Base-by-base conservation (phyloP, 208 protist genomes). In the Naegleria lovaniensis region DNA sequence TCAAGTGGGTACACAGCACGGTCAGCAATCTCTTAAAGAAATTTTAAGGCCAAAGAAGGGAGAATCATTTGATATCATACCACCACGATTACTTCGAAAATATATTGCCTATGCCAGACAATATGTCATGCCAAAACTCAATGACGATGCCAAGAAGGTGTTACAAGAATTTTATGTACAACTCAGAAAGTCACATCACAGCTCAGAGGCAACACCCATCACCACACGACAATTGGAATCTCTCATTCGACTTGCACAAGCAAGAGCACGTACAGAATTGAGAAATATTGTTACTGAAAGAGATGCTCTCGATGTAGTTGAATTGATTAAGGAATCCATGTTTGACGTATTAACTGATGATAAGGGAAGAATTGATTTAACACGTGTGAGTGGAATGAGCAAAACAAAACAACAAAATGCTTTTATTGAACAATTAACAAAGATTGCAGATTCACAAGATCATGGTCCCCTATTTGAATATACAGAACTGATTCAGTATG, bases 221-320 rank as follows among this genome's bases (percentile, higher is more conserved):
- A 99, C 98, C 5, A 97, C 96, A 13, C 94, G 97, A 43, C 98
- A 99, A 92, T 93, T 99, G 75, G 97, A 99, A 93, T 96, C 97
- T 0, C 94, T 99, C 0, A 97, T 99, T 51, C 94, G 97, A 29
- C 93, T 99, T 29, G 85, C 97, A n/a, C 96, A 99, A 91, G 96
- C 95, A 0, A 95, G 96, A 3, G 96, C 96, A 29, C 97, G 97
- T 93, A 92, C 96, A 89, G 97, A 98, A 93, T 93, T 99, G 39
- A 93, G 97, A 0, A 92, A 95, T 79, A 93, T 95, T 29, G 97
- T 98, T 4, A 98, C 96, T 0, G 90, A 93, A 79, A 91, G 96
- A 16, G 98, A 99, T 93, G 98, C 98, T 29, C 79, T 90, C 43
- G 98, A 98, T 92, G 97, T 97, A 36, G 95, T 98, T 41, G 92